phyloP scores from a whole-genome alignment of 331 rosid species.

The Arachis monticola region DNA sequence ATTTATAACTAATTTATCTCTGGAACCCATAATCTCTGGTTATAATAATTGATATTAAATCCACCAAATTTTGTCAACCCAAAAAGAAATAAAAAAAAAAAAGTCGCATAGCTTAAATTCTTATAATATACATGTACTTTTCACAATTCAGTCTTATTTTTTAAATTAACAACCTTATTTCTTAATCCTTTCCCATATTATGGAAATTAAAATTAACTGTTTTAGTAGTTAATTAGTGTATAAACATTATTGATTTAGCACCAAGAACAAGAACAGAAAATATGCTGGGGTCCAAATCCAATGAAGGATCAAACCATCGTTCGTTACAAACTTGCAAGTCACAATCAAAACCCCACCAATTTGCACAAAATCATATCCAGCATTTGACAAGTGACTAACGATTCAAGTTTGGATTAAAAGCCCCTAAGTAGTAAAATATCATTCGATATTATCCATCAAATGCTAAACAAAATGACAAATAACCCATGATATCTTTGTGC shows the following conservation, averaged over 20 bases:
- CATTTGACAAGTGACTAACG: conserved; percentile 22
- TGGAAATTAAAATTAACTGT: not conserved
- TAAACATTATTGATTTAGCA: not conserved
- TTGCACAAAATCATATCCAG: conserved; percentile 26
- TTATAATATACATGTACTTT: too few relatives aligned
- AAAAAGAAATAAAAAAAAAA: too few relatives aligned
- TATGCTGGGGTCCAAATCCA: not conserved
- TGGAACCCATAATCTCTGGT: too few relatives aligned
- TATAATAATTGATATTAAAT: too few relatives aligned
- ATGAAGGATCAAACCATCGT: conserved; percentile 9
- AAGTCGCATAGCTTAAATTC: too few relatives aligned
- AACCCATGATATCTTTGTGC: not conserved
- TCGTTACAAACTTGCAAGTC: not conserved
- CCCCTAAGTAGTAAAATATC: not conserved
- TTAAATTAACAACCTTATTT: too few relatives aligned
- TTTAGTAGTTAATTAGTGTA: conserved; percentile 1
- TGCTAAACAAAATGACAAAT: conserved; percentile 10
- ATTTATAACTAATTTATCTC: not conserved
- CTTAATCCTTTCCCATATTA: too few relatives aligned
- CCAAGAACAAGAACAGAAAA: not conserved
- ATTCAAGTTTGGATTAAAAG: not conserved
- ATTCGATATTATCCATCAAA: not conserved
- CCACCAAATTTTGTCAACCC: too few relatives aligned
- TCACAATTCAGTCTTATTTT: too few relatives aligned
- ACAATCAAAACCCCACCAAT: conserved; percentile 13